These are phyloP conservation scores for Capronia coronata DNA, from an alignment of 2,329 filamentous ascomycete species.

Conservation along the genomic window DNA sequence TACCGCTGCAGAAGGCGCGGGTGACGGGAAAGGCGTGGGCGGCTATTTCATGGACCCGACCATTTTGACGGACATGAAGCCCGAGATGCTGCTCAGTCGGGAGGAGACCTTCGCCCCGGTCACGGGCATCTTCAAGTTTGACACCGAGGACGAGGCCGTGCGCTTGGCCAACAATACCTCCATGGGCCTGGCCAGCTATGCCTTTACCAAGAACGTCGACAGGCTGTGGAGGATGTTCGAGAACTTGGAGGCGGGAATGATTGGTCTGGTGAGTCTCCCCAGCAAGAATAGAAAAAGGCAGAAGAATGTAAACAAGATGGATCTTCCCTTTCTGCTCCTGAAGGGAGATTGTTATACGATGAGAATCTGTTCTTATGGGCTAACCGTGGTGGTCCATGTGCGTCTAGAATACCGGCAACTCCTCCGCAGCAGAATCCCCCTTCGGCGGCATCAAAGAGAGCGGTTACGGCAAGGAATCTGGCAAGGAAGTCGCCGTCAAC, in stretches of 20 bases:
- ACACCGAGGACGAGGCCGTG: conserved; percentile 60
- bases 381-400: background rate
- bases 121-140: conserved; percentile 57
- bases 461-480: conserved; percentile 61
- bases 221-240: conserved; percentile 60
- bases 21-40: conserved; percentile 35
- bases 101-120: conserved; percentile 64
- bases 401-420: conserved; percentile 45
- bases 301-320: background rate
- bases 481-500: conserved; percentile 58
- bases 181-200: conserved; percentile 50
- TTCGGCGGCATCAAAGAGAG: conserved; percentile 64
- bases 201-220: conserved; percentile 62
- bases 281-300: too few relatives aligned
- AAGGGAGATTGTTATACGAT: background rate
- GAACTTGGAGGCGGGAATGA: conserved; percentile 63
- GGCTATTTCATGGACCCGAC: conserved; percentile 68
- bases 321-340: background rate
- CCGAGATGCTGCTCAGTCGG: conserved; percentile 51
- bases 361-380: background rate
- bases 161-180: conserved; percentile 30
- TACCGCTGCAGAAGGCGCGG: conserved; percentile 47
- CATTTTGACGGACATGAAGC: conserved; percentile 54
- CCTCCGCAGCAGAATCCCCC: conserved; percentile 59
- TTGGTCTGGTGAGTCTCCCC: conserved; percentile 47